Conservation (phyloP, 176 grass and related monocot species). For the Carex pumila region DNA sequence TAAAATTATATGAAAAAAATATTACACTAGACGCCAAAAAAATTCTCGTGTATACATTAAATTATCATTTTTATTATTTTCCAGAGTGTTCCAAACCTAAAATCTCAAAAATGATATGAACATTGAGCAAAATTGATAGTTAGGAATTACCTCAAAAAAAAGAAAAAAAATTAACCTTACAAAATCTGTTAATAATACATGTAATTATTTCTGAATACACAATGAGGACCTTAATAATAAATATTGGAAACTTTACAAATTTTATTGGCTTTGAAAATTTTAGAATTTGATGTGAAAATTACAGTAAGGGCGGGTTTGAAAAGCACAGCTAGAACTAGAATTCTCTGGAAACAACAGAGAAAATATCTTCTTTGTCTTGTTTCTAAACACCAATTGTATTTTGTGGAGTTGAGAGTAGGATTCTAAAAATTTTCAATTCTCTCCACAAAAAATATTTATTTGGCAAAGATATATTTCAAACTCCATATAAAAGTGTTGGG, state of each 20-base stretch:
- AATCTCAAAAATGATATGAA: too few species aligned
- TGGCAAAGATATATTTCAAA: too few species aligned
- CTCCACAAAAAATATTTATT: background rate
- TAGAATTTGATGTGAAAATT: background rate
- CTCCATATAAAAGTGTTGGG: background rate
- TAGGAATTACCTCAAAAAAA: background rate
- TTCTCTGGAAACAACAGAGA: slow-evolving; percentile 1
- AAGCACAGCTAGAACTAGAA: background rate
- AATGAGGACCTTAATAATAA: background rate
- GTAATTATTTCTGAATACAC: background rate
- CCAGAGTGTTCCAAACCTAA: too few species aligned
- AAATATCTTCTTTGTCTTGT: background rate
- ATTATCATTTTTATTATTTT: too few species aligned
- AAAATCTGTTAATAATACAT: background rate
- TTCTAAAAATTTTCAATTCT: background rate
- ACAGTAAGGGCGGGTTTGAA: background rate
- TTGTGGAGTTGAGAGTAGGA: background rate
- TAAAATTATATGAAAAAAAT: too few species aligned
- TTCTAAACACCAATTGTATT: background rate
- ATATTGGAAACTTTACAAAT: background rate
- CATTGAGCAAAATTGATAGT: too few species aligned
- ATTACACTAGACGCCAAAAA: too few species aligned
- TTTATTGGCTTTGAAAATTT: background rate
- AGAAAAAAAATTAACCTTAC: background rate
- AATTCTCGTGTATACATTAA: too few species aligned